phyloP scores from a whole-genome alignment of 2,329 filamentous ascomycete genomes.

The Fusarium sp. region DNA sequence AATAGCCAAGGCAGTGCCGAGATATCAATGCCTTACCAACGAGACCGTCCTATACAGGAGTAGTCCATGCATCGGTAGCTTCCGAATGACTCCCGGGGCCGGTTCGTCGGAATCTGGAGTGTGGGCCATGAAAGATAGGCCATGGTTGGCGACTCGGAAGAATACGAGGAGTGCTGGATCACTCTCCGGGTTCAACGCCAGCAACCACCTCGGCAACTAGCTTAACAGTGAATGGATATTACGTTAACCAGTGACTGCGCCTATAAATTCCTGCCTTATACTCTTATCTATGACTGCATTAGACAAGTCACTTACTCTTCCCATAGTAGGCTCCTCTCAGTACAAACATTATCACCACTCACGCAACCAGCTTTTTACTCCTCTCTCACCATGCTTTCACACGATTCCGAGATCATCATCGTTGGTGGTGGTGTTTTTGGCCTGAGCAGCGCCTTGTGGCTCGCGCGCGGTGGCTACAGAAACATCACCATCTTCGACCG shows the following conservation, averaged over 20 bases:
- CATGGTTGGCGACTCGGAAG: neutral
- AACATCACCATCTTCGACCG: conserved; percentile 32
- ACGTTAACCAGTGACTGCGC: too few species aligned
- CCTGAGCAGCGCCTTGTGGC: conserved; percentile 26
- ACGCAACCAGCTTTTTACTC: neutral
- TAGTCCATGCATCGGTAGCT: too few species aligned
- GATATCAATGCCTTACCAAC: neutral
- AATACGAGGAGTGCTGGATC: neutral
- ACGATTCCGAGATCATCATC: conserved; percentile 13
- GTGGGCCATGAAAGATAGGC: too few species aligned
- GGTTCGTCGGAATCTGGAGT: too few species aligned
- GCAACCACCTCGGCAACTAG: neutral
- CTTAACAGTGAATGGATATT: too few species aligned
- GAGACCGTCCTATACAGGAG: too few species aligned
- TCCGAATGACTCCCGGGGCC: too few species aligned
- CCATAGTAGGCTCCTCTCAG: too few species aligned
- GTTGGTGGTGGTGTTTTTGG: conserved; percentile 25
- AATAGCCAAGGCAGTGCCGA: too few species aligned
- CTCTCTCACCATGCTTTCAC: neutral
- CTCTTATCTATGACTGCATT: too few species aligned
- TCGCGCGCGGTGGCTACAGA: conserved; percentile 26
- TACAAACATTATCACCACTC: too few species aligned
- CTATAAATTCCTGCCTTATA: too few species aligned
- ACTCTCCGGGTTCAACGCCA: neutral
- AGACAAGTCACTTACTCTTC: neutral